Base-by-base conservation (phyloP, 805 yeast genomes). In the Candida verbasci region DNA sequence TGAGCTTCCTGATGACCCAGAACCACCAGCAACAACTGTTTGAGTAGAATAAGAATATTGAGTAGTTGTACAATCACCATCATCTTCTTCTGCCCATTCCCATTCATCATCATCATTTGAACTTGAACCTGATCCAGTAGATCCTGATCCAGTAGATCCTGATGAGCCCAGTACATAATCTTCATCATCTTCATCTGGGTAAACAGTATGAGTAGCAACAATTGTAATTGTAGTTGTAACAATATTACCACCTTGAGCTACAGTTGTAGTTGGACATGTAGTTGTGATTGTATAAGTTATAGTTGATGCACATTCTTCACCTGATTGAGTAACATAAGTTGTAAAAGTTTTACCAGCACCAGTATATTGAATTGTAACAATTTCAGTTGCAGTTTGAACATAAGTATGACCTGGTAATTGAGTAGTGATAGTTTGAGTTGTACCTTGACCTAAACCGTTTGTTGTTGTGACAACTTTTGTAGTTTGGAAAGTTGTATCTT, bases 31-130 rank as follows among this genome's bases (percentile, higher is more conserved):
- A 22, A 21, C 29, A 12, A 24, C 44, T 16, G 34, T 23, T 17
- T 23, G 28, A 9, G 33, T 26, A 16, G 28, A 33, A 16, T 42
- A 39, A 9, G 35, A 25, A 32, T 32, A 26, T n/a, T 29, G 17
- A 23, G 40, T 31, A 5, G 40, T 28, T 9, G 47, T 46, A 15
- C 41, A 44, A 17, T 42, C 46, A 24, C 34, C 48, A 24, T 42
- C 45, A 14, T 47, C 47, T 17, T 41, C 30, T 28, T 28, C 30
- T 9, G 22, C 30, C 28, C 30, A 24, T 25, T 31, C 35, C 28
- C 28, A 23, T 5, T 31, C 47, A 16, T 45, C 51, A 10, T 46
- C 48, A 34, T 39, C 42, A 28, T 22, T 30, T 10, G 38, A 23
- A 24, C 29, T 25, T 11, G 39, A 24, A 21, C 34, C 31, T 18